A percentile compares a stretch with the other conserved stretches of the same genome.
These are phyloP conservation scores for Gardenia jasminoides DNA, from an alignment of 257 asterid genomes.

Conservation along the genomic window DNA sequence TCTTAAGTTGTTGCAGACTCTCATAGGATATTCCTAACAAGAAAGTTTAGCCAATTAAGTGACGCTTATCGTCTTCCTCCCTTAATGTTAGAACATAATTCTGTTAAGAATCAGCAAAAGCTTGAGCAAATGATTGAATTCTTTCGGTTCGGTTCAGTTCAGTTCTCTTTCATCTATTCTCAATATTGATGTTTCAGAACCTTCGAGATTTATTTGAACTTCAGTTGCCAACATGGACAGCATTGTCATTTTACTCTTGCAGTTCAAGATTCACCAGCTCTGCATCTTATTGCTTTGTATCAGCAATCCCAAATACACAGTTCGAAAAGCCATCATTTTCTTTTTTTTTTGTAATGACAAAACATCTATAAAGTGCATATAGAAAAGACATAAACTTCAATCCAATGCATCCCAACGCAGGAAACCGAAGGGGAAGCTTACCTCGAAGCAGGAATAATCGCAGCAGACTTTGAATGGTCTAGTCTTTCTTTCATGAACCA, in stretches of 20 bases:
- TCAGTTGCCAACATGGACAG: background rate
- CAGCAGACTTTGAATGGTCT: conserved; percentile 42
- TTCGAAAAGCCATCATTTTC: background rate
- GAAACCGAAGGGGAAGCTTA: conserved; percentile 23
- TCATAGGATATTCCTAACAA: no score
- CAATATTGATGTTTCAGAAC: background rate
- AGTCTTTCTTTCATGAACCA: background rate
- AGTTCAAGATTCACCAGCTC: background rate
- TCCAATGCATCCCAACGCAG: background rate
- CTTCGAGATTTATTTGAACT: background rate
- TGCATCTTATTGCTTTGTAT: background rate
- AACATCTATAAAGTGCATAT: background rate
- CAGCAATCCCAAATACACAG: background rate
- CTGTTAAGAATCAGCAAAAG: background rate
- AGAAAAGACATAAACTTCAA: no score
- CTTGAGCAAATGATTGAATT: background rate
- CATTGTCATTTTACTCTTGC: background rate
- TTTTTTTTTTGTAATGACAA: background rate
- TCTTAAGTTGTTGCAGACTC: background rate
- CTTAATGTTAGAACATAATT: background rate
- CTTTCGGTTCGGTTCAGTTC: background rate
- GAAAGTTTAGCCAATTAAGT: background rate
- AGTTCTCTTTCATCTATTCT: background rate
- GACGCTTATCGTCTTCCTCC: background rate
- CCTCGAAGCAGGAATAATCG: conserved; percentile 73